Conservation (phyloP, 2,329 filamentous ascomycete species). For the Beauveria sp. region DNA sequence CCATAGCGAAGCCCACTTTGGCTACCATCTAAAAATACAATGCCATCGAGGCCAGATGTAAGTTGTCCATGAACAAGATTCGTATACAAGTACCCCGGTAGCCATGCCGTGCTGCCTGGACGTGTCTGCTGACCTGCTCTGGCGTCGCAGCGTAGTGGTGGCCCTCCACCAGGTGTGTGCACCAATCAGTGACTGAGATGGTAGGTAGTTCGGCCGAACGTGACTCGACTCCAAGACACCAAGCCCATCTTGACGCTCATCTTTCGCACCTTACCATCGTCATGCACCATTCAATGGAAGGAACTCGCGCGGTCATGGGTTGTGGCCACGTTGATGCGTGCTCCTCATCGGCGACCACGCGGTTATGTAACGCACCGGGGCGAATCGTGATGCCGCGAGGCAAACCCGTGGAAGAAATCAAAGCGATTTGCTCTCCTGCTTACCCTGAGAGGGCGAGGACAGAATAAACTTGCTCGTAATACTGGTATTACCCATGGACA, state of each 20-base stretch:
- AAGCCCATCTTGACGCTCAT: conserved; percentile 19
- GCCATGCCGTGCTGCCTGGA: not conserved
- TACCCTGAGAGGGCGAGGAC: not conserved
- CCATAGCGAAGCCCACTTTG: not conserved
- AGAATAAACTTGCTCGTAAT: not conserved
- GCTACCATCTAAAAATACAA: conserved; percentile 10
- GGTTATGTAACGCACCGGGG: conserved; percentile 23
- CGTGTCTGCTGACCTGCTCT: conserved; percentile 10
- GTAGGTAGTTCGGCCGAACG: conserved; percentile 24
- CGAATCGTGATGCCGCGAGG: not conserved
- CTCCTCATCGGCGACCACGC: conserved; percentile 18
- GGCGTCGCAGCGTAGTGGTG: conserved; percentile 14
- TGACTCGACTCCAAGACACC: conserved; percentile 32
- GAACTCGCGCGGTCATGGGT: conserved; percentile 21
- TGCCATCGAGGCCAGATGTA: not conserved
- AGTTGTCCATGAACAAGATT: not conserved
- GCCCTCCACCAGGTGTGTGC: conserved; percentile 12
- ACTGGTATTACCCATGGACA: not conserved
- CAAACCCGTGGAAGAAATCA: not conserved
- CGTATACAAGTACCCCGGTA: not conserved
- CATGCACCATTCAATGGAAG: conserved; percentile 21
- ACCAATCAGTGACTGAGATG: conserved; percentile 17
- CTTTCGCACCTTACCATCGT: conserved; percentile 4
- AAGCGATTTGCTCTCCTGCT: too few species aligned
- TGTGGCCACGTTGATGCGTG: conserved; percentile 8